phyloP scores from a whole-genome alignment of 140 eudicot genomes.

The Anethum foeniculum region DNA sequence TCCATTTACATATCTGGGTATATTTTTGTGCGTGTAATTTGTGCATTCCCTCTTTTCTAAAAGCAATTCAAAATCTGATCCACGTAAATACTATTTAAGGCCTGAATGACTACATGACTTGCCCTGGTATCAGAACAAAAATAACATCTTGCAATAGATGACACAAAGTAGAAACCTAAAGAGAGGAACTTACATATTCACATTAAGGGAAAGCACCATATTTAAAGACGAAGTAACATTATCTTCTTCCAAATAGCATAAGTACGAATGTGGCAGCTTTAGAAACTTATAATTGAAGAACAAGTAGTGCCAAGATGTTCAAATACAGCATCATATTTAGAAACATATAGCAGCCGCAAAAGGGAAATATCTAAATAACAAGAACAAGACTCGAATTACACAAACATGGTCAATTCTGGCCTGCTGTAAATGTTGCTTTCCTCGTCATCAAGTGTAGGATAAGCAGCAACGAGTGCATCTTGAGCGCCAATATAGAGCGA shows the following conservation, averaged over 20 bases:
- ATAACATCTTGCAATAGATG: not conserved
- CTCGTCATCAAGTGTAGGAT: constrained; percentile 77
- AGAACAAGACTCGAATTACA: constrained; percentile 22
- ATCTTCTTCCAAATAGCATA: not conserved
- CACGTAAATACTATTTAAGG: too few species aligned
- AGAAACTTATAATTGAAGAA: not conserved
- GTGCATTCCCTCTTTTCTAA: too few species aligned
- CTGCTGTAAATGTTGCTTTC: constrained; percentile 63
- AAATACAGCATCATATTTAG: not conserved
- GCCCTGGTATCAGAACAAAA: not conserved
- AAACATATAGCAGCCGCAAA: not conserved
- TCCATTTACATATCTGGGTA: too few species aligned
- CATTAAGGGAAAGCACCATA: not conserved
- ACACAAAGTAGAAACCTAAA: not conserved
- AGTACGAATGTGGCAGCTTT: not conserved
- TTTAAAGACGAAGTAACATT: not conserved
- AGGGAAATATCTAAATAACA: not conserved
- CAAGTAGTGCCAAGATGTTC: not conserved
- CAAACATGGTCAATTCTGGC: constrained; percentile 76
- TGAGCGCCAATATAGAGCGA: constrained; percentile 90
- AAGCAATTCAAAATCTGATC: too few species aligned
- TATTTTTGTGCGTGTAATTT: too few species aligned
- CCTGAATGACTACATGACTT: too few species aligned
- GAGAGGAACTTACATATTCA: not conserved
- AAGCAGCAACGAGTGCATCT: constrained; percentile 87